Conservation (phyloP, 2,329 filamentous ascomycete species). For the Lachnellula hyalina region DNA sequence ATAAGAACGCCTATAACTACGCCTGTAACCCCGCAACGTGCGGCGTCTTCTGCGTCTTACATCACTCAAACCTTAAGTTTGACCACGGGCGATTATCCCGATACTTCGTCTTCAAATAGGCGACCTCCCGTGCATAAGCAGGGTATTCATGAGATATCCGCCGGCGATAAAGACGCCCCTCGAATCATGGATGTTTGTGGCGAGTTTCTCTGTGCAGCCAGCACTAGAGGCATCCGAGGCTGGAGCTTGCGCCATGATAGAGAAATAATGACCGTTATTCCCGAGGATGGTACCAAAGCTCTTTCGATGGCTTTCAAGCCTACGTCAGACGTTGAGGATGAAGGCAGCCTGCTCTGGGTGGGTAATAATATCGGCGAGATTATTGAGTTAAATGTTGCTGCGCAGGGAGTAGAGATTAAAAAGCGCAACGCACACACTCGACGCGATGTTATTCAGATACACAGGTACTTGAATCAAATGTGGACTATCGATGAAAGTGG, state of each 20-base stretch:
- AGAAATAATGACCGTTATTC: conserved; percentile 70
- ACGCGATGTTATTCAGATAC: conserved; percentile 76
- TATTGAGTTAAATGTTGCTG: conserved; percentile 77
- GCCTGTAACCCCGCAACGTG: conserved; percentile 8
- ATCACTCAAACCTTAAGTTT: conserved; percentile 15
- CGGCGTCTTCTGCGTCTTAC: conserved; percentile 7
- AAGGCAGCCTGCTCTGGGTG: conserved; percentile 81
- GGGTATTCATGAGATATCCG: conserved; percentile 65
- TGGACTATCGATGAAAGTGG: conserved; percentile 94
- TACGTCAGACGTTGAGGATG: conserved; percentile 67
- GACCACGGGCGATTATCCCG: conserved; percentile 60
- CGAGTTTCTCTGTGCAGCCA: conserved; percentile 79
- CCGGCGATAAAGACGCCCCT: conserved; percentile 79
- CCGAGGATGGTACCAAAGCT: conserved; percentile 79
- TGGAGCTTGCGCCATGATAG: conserved; percentile 85
- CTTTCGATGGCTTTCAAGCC: conserved; percentile 84
- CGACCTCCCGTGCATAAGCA: conserved; percentile 71
- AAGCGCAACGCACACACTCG: conserved; percentile 70
- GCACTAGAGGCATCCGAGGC: conserved; percentile 72
- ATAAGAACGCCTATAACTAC: conserved; percentile 27
- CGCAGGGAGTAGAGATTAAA: conserved; percentile 63
- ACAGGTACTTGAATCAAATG: conserved; percentile 79
- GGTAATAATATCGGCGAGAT: conserved; percentile 86
- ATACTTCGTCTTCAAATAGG: conserved; percentile 78
- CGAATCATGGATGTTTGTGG: conserved; percentile 84